Evolutionary conservation across 2,329 filamentous ascomycete species (phyloP).

Genomic region (Alternaria brassicicola): DNA sequence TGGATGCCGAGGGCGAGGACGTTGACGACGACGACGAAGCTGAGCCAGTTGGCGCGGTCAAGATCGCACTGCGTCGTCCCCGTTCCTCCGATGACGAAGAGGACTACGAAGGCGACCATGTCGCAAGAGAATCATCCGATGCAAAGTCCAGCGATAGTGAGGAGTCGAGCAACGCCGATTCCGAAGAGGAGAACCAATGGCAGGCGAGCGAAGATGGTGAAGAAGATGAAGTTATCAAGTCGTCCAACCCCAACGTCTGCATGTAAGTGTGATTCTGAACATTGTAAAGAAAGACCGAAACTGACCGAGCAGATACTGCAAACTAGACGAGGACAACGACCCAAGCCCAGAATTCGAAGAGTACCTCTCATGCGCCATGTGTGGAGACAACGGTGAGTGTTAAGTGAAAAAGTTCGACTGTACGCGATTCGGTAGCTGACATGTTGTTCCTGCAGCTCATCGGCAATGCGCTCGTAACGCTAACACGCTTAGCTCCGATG

Average conservation of each 20-base stretch:
- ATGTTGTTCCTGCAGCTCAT: conserved; percentile 72
- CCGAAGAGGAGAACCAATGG: conserved; percentile 63
- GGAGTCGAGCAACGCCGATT: conserved; percentile 53
- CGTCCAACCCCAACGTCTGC: conserved; percentile 63
- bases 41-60: conserved; percentile 51
- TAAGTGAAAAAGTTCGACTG: conserved; percentile 26
- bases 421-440: conserved; percentile 48
- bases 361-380: conserved; percentile 76
- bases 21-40: conserved; percentile 61
- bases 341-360: conserved; percentile 81
- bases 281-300: background rate
- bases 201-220: conserved; percentile 61
- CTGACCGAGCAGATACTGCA: conserved; percentile 70
- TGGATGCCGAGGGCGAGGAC: conserved; percentile 52
- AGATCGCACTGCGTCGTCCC: conserved; percentile 42
- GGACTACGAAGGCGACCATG: conserved; percentile 49
- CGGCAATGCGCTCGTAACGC: conserved; percentile 83
- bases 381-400: conserved; percentile 80
- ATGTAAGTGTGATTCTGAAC: conserved; percentile 59
- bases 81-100: conserved; percentile 49
- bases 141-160: conserved; percentile 48
- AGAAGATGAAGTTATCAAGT: conserved; percentile 62
- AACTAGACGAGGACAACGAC: conserved; percentile 80
- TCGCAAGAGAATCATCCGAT: conserved; percentile 45
- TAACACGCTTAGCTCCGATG: conserved; percentile 65